A percentile compares a stretch with the other conserved stretches of the same genome.
These are phyloP conservation scores for Gossypium herbaceum DNA, from an alignment of 345 rosid species.

Conservation along the genomic window DNA sequence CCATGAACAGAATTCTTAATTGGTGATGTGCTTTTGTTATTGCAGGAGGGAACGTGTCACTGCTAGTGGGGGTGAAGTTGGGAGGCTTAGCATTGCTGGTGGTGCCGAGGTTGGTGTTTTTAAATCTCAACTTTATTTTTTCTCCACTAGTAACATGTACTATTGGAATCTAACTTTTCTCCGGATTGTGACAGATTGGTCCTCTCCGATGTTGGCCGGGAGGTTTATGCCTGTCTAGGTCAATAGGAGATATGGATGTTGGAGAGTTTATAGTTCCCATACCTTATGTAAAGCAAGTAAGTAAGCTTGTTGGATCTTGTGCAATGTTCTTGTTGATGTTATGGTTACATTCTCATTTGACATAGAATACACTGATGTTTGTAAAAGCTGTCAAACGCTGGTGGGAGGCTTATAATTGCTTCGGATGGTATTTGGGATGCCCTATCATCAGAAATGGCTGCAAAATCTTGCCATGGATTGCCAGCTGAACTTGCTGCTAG, in stretches of 20 bases:
- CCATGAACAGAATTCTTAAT: conserved; percentile 1
- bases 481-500: conserved; percentile 87
- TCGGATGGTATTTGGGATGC: conserved; percentile 97
- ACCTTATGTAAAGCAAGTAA: conserved; percentile 89
- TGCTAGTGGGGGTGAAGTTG: conserved; percentile 98
- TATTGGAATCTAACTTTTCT: neutral
- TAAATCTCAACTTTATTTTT: neutral
- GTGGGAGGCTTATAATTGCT: conserved; percentile 89
- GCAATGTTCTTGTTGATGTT: neutral
- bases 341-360: neutral
- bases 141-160: neutral
- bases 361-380: conserved; percentile 8
- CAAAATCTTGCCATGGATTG: conserved; percentile 72
- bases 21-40: conserved; percentile 2
- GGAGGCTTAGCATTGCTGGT: conserved; percentile 80
- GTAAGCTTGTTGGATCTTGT: conserved; percentile 26
- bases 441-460: conserved; percentile 68
- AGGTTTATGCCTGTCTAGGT: conserved; percentile 88
- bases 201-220: conserved; percentile 96
- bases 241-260: conserved; percentile 91
- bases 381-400: conserved; percentile 64
- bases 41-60: conserved; percentile 83
- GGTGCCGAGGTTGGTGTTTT: conserved; percentile 61
- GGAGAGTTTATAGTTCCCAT: conserved; percentile 93
- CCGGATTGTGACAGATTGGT: conserved; percentile 47